Evolutionary conservation across 1,139 yeast species (phyloP).

Genomic region (Meyerozyma carpophila): DNA sequence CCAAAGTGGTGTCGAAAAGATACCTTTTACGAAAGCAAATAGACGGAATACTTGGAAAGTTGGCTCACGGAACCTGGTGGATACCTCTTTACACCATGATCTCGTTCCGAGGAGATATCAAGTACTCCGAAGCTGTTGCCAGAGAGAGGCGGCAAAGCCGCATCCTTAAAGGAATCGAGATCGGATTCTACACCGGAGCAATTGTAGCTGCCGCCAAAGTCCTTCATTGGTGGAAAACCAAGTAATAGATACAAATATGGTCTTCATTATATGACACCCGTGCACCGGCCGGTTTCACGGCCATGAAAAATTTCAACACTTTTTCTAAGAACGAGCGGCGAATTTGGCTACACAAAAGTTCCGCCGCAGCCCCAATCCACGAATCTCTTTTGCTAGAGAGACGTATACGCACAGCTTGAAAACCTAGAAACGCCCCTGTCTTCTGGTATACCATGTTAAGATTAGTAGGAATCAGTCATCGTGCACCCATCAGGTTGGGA

Average conservation of each 20-base stretch:
- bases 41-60: constrained; percentile 59
- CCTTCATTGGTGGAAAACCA: background rate
- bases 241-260: background rate
- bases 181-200: background rate
- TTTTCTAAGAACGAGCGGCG: constrained; percentile 1
- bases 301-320: background rate
- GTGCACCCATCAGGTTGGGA: background rate
- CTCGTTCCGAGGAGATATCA: constrained; percentile 77
- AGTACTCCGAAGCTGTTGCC: constrained; percentile 67
- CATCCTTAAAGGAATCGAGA: constrained; percentile 25
- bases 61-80: constrained; percentile 50
- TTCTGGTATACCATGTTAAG: background rate
- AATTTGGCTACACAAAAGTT: background rate
- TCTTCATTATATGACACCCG: background rate
- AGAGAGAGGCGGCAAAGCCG: constrained; percentile 46
- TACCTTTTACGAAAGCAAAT: constrained; percentile 63
- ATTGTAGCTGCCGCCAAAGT: background rate
- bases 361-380: background rate
- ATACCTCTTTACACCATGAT: constrained; percentile 90
- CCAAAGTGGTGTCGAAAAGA: constrained; percentile 61
- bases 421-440: too few relatives aligned
- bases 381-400: background rate
- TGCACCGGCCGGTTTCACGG: background rate
- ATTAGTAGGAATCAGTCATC: background rate
- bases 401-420: background rate